Conservation (phyloP, 768 basidiomycete species). For the Suillus weaverae region DNA sequence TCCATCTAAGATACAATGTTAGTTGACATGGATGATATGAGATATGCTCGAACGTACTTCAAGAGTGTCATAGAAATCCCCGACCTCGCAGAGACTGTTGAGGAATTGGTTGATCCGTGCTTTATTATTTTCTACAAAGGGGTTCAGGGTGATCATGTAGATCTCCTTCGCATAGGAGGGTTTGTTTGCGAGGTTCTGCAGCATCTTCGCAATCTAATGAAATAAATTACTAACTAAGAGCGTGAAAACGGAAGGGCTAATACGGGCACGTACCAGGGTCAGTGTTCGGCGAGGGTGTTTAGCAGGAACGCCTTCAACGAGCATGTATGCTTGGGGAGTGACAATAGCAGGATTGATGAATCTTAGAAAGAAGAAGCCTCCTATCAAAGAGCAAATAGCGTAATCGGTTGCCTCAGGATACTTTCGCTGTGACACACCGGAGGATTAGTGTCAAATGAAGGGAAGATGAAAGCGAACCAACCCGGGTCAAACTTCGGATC, state of each 20-base stretch:
- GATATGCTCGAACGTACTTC: constrained; percentile 58
- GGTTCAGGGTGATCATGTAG: constrained; percentile 98
- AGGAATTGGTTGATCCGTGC: constrained; percentile 96
- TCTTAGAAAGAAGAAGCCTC: constrained; percentile 99
- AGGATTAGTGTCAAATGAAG: constrained; percentile 12
- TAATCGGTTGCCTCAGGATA: constrained; percentile 99
- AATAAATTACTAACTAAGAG: constrained; percentile 2
- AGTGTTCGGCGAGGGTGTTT: constrained; percentile 96
- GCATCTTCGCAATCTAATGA: constrained; percentile 94
- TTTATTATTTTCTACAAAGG: constrained; percentile 99
- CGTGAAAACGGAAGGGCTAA: not conserved
- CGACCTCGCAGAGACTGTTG: constrained; percentile 96
- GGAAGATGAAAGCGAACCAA: constrained; percentile 38
- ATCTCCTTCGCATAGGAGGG: constrained; percentile 97
- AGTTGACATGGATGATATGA: not conserved
- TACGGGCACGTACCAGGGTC: constrained; percentile 61
- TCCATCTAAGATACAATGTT: constrained; percentile 72
- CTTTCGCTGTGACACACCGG: constrained; percentile 66
- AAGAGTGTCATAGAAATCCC: constrained; percentile 97
- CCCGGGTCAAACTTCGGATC: constrained; percentile 93
- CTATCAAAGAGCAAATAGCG: constrained; percentile 97
- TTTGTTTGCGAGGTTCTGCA: constrained; percentile 98
- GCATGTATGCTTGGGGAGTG: constrained; percentile 99
- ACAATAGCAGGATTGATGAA: constrained; percentile 99
- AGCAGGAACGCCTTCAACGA: constrained; percentile 96